phyloP scores from a whole-genome alignment of 257 asterid genomes.

The Pogostemon cablin region DNA sequence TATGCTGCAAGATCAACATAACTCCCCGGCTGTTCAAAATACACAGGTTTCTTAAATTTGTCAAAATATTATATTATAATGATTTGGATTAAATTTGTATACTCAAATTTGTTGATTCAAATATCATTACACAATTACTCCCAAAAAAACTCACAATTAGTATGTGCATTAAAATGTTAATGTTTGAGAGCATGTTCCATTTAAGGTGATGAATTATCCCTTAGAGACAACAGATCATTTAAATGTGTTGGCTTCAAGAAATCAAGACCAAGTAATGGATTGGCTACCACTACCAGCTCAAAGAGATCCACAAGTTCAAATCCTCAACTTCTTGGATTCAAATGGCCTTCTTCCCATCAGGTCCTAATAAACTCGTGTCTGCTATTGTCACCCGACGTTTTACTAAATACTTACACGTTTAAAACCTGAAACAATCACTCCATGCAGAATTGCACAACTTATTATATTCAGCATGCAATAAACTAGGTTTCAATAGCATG shows the following conservation, averaged over 20 bases:
- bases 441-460: too few species aligned
- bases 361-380: constrained; percentile 25
- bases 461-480: too few species aligned
- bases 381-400: too few species aligned
- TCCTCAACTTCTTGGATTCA: constrained; percentile 73
- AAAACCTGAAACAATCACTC: too few species aligned
- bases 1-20: constrained; percentile 57
- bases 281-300: constrained; percentile 58
- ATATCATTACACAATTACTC: too few species aligned
- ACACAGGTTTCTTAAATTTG: constrained; percentile 48
- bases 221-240: constrained; percentile 36
- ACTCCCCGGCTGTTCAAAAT: constrained; percentile 47
- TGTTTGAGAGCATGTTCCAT: not conserved
- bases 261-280: constrained; percentile 45
- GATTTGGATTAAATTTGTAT: too few species aligned
- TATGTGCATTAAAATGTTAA: too few species aligned
- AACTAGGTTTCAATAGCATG: not conserved
- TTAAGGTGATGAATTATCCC: constrained; percentile 58
- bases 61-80: not conserved
- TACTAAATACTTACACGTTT: too few species aligned
- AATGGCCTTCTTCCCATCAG: constrained; percentile 69
- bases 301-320: constrained; percentile 67
- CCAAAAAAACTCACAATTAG: too few species aligned
- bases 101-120: too few species aligned
- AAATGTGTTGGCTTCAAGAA: constrained; percentile 45